Evolutionary conservation across 208 protist species (phyloP).

Genomic region (Blastocrithidia nonstop): DNA sequence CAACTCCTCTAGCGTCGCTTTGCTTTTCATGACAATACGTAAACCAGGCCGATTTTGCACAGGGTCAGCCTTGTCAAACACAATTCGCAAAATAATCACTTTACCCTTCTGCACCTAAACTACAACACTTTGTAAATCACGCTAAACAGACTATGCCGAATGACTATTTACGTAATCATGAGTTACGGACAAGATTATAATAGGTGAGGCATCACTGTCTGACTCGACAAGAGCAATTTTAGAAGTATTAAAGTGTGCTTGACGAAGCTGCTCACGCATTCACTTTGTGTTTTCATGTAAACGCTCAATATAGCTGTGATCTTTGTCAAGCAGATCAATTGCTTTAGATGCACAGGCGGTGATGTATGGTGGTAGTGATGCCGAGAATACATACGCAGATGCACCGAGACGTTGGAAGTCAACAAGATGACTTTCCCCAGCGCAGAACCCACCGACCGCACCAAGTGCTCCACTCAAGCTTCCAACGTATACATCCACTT

Average conservation of each 20-base stretch:
- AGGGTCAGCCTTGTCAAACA: constrained; percentile 50
- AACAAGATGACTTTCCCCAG: constrained; percentile 67
- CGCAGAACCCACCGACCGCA: constrained; percentile 92
- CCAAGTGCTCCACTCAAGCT: constrained; percentile 81
- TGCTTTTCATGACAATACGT: constrained; percentile 51
- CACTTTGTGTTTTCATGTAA: constrained; percentile 31
- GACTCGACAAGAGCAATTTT: constrained; percentile 52
- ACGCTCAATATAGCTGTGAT: constrained; percentile 15
- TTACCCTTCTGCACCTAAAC: constrained; percentile 24
- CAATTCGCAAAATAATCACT: constrained; percentile 44
- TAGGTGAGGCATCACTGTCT: constrained; percentile 43
- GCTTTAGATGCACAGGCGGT: constrained; percentile 60
- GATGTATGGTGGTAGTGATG: constrained; percentile 91
- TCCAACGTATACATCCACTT: constrained; percentile 81
- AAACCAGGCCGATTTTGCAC: constrained; percentile 32
- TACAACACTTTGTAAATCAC: constrained; percentile 42
- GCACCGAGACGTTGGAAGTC: constrained; percentile 89
- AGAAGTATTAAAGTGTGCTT: constrained; percentile 20
- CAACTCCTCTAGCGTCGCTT: constrained; percentile 33
- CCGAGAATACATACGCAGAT: constrained; percentile 94
- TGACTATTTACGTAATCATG: constrained; percentile 21
- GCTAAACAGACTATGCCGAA: constrained; percentile 21
- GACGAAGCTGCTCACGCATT: constrained; percentile 27
- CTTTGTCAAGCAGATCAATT: constrained; percentile 57
- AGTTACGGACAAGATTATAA: constrained; percentile 34